Percentiles rank a stretch among this genome's conserved stretches.
Conservation (phyloP, 2,329 filamentous ascomycete species). For the Amesomyces nigricolor region DNA sequence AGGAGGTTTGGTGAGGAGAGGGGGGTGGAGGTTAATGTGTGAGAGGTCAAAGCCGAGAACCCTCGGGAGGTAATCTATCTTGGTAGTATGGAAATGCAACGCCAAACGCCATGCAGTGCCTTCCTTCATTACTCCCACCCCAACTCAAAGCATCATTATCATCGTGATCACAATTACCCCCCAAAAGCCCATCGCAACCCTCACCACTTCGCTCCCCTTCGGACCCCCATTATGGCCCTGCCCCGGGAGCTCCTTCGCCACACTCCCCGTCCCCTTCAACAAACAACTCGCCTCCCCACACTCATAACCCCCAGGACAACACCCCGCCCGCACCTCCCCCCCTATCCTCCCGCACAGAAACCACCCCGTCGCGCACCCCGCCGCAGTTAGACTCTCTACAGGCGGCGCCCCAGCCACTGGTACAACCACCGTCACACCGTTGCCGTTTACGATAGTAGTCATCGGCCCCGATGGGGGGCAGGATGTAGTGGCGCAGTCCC, state of each 20-base stretch:
- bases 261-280: slow-evolving; percentile 52
- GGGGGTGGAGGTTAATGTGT: slow-evolving; percentile 30
- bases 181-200: slow-evolving; percentile 2
- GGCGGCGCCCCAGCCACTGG: slow-evolving; percentile 46
- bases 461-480: slow-evolving; percentile 59
- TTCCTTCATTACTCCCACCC: not conserved
- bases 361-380: slow-evolving; percentile 73
- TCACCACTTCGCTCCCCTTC: not conserved
- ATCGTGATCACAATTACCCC: not conserved
- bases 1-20: slow-evolving; percentile 28
- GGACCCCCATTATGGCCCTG: not conserved
- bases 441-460: slow-evolving; percentile 53
- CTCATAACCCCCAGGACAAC: slow-evolving; percentile 71
- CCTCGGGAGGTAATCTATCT: slow-evolving; percentile 28
- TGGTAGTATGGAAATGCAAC: not conserved
- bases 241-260: slow-evolving; percentile 48
- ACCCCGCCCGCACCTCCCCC: slow-evolving; percentile 62
- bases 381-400: slow-evolving; percentile 31
- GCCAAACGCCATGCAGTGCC: not conserved
- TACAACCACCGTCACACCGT: slow-evolving; percentile 66
- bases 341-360: slow-evolving; percentile 56
- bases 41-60: slow-evolving; percentile 34
- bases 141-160: not conserved
- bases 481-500: slow-evolving; percentile 74
- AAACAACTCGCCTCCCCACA: slow-evolving; percentile 68